phyloP scores from a whole-genome alignment of 306 rosid genomes.

The Trichosanthes truncata region DNA sequence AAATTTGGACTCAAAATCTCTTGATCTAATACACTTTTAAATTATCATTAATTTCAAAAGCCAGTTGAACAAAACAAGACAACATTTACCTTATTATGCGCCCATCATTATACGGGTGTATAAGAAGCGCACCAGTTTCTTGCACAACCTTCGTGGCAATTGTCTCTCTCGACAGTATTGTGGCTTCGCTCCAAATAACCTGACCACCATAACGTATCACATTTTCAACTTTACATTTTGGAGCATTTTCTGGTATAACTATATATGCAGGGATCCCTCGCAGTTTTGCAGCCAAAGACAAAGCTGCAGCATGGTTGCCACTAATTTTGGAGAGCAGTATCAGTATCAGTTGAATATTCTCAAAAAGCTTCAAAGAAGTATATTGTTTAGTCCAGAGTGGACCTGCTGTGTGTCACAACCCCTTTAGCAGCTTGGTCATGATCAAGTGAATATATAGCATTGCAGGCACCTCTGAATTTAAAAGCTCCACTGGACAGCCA shows the following conservation, averaged over 20 bases:
- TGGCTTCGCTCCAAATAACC: constrained; percentile 60
- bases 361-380: background rate
- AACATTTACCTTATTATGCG: constrained; percentile 55
- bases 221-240: constrained; percentile 80
- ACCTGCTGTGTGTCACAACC: constrained; percentile 96
- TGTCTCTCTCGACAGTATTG: constrained; percentile 59
- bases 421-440: constrained; percentile 72
- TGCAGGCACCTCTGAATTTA: constrained; percentile 89
- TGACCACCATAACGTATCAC: constrained; percentile 74
- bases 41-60: background rate
- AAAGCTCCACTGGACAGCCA: constrained; percentile 59
- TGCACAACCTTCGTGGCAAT: constrained; percentile 44
- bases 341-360: constrained; percentile 19
- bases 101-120: constrained; percentile 78
- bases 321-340: constrained; percentile 34
- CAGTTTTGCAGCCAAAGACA: constrained; percentile 91
- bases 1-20: background rate
- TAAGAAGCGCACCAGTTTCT: constrained; percentile 72
- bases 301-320: constrained; percentile 95
- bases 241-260: constrained; percentile 72
- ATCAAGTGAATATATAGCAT: constrained; percentile 75
- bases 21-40: background rate
- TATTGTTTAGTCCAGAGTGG: constrained; percentile 14
- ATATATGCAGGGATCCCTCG: constrained; percentile 76
- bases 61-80: background rate